These are phyloP conservation scores for Xylariaceae sp. DNA, from an alignment of 2,329 filamentous ascomycete genomes.

Conservation along the genomic window DNA sequence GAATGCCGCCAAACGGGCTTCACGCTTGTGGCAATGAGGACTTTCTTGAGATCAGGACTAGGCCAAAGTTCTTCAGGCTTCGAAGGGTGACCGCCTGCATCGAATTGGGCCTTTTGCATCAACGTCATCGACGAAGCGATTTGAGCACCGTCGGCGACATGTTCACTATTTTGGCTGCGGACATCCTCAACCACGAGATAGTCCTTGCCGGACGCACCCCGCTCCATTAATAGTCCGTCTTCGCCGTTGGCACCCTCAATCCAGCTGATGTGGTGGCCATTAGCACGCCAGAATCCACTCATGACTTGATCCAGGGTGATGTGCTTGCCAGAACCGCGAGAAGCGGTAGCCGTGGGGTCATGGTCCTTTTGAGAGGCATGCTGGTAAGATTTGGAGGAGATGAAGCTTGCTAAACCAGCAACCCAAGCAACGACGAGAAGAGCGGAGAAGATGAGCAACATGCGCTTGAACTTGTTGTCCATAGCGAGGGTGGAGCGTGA, in stretches of 20 bases:
- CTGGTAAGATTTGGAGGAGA: constrained; percentile 61
- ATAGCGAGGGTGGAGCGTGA: constrained; percentile 47
- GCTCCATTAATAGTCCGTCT: constrained; percentile 80
- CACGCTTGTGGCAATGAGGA: constrained; percentile 69
- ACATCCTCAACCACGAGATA: constrained; percentile 88
- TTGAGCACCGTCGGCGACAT: constrained; percentile 35
- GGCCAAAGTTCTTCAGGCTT: constrained; percentile 62
- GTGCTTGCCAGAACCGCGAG: constrained; percentile 61
- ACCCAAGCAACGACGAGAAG: constrained; percentile 64
- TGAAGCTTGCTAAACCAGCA: constrained; percentile 60
- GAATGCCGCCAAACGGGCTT: constrained; percentile 87
- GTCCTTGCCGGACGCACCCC: constrained; percentile 56
- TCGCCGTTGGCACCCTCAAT: constrained; percentile 67
- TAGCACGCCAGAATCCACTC: constrained; percentile 59
- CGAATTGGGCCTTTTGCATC: constrained; percentile 65
- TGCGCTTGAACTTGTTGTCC: constrained; percentile 59
- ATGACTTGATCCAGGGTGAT: constrained; percentile 69
- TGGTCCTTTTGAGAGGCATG: constrained; percentile 58
- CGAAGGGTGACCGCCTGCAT: constrained; percentile 51
- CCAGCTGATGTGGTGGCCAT: constrained; percentile 66
- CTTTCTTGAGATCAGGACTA: constrained; percentile 77
- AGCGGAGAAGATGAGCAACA: constrained; percentile 55
- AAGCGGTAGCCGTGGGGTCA: constrained; percentile 59
- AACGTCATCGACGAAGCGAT: constrained; percentile 57
- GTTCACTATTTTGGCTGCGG: constrained; percentile 46